phyloP scores from a whole-genome alignment of 805 yeast species.

The Yamadazyma olivae region DNA sequence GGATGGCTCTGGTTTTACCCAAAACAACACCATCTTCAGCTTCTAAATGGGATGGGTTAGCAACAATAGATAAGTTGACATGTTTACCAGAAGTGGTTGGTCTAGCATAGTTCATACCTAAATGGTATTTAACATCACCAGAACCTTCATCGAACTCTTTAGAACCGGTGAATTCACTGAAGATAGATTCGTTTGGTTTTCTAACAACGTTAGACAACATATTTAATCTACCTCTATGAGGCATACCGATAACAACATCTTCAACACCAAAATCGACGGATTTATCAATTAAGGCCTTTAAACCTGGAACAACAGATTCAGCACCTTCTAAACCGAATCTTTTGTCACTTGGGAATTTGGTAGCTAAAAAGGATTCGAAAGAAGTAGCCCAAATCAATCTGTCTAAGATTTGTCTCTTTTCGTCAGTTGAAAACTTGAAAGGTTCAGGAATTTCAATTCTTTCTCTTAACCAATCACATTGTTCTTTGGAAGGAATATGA shows the following conservation, averaged over 20 bases:
- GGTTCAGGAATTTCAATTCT: slow-evolving; percentile 92
- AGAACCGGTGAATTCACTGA: slow-evolving; percentile 93
- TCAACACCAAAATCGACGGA: slow-evolving; percentile 91
- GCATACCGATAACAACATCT: slow-evolving; percentile 98
- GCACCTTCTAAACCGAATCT: slow-evolving; percentile 99
- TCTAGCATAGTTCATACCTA: slow-evolving; percentile 98
- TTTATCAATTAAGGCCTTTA: slow-evolving; percentile 91
- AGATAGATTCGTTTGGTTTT: slow-evolving; percentile 97
- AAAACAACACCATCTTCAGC: slow-evolving; percentile 98
- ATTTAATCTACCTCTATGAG: slow-evolving; percentile 98
- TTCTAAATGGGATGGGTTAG: slow-evolving; percentile 98
- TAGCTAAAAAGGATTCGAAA: slow-evolving; percentile 87
- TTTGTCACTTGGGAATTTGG: slow-evolving; percentile 97
- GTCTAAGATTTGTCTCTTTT: slow-evolving; percentile 94
- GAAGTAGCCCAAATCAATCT: slow-evolving; percentile 95
- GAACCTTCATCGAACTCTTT: slow-evolving; percentile 92
- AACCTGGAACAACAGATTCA: slow-evolving; percentile 94
- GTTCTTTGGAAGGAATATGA: slow-evolving; percentile 91
- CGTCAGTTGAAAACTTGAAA: slow-evolving; percentile 76
- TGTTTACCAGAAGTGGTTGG: slow-evolving; percentile 98
- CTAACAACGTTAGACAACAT: slow-evolving; percentile 97
- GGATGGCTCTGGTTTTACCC: slow-evolving; percentile 96
- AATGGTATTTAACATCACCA: slow-evolving; percentile 98
- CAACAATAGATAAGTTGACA: slow-evolving; percentile 93
- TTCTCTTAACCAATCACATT: slow-evolving; percentile 98